Evolutionary conservation across 805 yeast species (phyloP), one percentile per base, ranked within the genome.

Genomic region (Candida chauliodis): DNA sequence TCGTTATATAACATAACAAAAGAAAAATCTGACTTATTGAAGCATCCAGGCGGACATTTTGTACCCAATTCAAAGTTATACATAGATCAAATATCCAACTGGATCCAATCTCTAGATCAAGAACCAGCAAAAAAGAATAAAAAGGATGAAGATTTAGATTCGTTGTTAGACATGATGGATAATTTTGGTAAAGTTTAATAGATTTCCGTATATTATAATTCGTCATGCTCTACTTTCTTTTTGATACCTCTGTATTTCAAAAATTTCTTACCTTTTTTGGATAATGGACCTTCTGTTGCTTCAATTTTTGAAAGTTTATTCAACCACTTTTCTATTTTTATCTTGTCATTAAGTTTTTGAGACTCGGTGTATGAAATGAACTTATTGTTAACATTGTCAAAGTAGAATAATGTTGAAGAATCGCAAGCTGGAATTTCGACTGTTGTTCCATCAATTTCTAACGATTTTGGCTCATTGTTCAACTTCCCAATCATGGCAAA

Each of bases 31-130:
- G 74, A 75, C 37, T 64, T 84, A 5, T 68, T 83, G 42, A 82
- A 76, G 46, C 99, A 91, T 53, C 97, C 97, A 8, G 98, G 99
- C 44, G 97, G 98, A 1, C 99, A 91, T 56, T 89, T 84, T 64
- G 96, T 91, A 33, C 99, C 98, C 20, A 88, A 87, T 61, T 82
- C 89, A 35, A 85, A 84, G 58, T 34, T 56, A 11, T 51, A 60
- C 43, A 56, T 67, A 2, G 68, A 63, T 38, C 66, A 65, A 43
- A 71, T 67, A 5, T 51, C 59, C 13, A 64, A 61, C 41, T 69
- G 73, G 73, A 62, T 69, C 9, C 55, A 51, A 34, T 23, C 27
- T 8, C 46, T 37, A 2, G 51, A 49, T 9, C 24, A 41, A 23
- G 42, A 41, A 25, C 38, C 44, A 23, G 37, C 35, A 10, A n/a